Evolutionary conservation across 2,329 filamentous ascomycete genomes (phyloP), one percentile per base, ranked within the genome.

Genomic region (Apiospora phragmitis): DNA sequence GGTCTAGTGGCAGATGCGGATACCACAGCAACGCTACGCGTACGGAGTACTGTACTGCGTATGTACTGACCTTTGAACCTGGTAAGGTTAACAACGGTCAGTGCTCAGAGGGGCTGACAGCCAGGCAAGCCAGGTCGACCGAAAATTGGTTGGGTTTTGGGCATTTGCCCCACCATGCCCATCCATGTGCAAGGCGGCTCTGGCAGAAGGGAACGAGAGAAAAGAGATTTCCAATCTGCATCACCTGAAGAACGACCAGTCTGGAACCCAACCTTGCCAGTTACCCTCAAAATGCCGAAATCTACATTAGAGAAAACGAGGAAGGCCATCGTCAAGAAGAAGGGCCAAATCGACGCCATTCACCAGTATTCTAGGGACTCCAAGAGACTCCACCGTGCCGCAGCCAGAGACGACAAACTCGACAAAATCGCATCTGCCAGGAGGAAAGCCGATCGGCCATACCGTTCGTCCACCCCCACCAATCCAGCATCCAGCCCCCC

Each of bases 361-460:
- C 95, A 98, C 79, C 92, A 94, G 81, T 94, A 94, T 80, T 97
- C 94, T 72, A 88, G 96, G 75, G 94, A 98, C 84, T 93, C 94
- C 4, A 89, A 92, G 78, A 89, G 94, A 68, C 85, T 98, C 73
- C 92, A 94, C 80, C 89, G 91, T 76, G 96, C 96, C 26, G 89
- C 90, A 72, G 88, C 91, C 73, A 88, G 96, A 81, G 95, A 98
- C 77, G 92, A 96, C 77, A 93, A 93, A 79, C 86, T 99, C 45
- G 90, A 90, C 75, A 92, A 92, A 79, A 84, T 95, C 70, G 88
- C 90, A 29, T 83, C 88, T n/a, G 85, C 90, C 47, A 89, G 93
- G 76, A 88, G 88, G 76, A 96, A 92, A 81, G 89, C 88, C 73
- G 94, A 97, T 79, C 89, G 91, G 77, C 90, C 91, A 29, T 89